Evolutionary conservation across 768 basidiomycete genomes (phyloP), one percentile per base, ranked within the genome.

Genomic region (Lactarius trivialis): DNA sequence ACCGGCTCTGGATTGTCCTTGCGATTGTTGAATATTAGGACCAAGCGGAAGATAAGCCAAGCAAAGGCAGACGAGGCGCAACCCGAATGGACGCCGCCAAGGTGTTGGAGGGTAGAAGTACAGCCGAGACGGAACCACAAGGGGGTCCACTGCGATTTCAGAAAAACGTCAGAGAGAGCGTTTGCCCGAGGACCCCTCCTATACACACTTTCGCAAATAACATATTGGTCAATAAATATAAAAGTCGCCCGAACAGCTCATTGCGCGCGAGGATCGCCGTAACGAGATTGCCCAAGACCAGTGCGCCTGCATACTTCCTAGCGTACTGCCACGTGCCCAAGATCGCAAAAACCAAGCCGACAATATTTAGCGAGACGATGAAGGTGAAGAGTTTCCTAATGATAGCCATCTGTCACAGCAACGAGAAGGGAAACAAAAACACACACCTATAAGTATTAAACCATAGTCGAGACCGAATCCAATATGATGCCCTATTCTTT

Each of bases 21-120:
- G 60, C 77, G 79, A 55, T 78, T 69, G 39, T 74, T 76, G 73
- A 81, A 86, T 54, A 82, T 82, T 59, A 79, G 77, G 60, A 83
- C 77, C 55, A 89, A 75, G 71, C 82, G 85, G 67, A 81, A 80
- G 52, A 88, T 70, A 51, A 90, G 76, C 89, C 89, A 91, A 2
- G 81, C 75, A 33, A 86, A 79, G 61, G 85, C 87, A 21, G 88
- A 87, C 33, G 83, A 69, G 0, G 86, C 87, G 68, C 88, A 91
- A 24, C 87, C 88, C 54, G 83, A 84, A 69, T 91, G 89, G 67
- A 90, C 88, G 19, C 89, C 89, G 15, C 89, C 89, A 33, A 91
- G 81, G 73, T 91, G 89, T 81, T 67, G 67, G 34, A 67, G 65
- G 33, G 32, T 51, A 14, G 77, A 78, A 6, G 77, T 77, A 60